Evolutionary conservation across 139 green algal genomes (phyloP), one percentile per base, ranked within the genome.

Genomic region (Micractinium conductrix): DNA sequence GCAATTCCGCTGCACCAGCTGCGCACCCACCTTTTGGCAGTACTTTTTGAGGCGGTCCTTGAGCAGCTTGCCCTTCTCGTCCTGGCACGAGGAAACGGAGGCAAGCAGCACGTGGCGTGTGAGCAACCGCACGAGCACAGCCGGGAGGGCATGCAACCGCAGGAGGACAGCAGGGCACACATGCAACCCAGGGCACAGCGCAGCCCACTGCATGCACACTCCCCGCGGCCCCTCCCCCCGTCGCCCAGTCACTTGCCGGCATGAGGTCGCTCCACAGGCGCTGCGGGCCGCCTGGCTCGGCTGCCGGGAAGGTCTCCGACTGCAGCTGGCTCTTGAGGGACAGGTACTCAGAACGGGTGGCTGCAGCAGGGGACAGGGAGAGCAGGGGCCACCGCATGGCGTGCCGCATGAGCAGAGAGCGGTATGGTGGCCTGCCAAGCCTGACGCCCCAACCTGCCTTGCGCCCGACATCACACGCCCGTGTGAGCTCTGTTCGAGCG

Each of bases 31-130:
- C 93, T 97, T 98, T 79, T 98, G 96, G 68, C 87, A 95, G 90
- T 99, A 99, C 83, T 92, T 95, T 80, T 99, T 99, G 33, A 99
- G 91, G 38, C 96, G 91, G 35, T 96, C 94, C 91, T 98, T 98
- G 28, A 99, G 90, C 79, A 93, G 79, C 86, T 93, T 94, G 69
- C 38, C 71, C 81, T 91, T 88, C 81, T 97, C 88, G 28, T 97
- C 93, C 38, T 81, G 74, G n/a, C 19, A 24, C 22, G 38, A 2
- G 22, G 24, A 19, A 7, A 9, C 33, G 28, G 16, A 8, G 21
- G 22, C 2, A 44, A 28, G 37, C 19, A 62, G 53, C 60, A 68
- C 24, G 14, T 2, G 24, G 60, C 24, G 26, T 65, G 55, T 14
- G 16, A 28, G 55, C 55, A 65, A 7, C 24, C 24, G 24, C 24